Evolutionary conservation across 23 red algal genomes (phyloP).

Genomic region (Cyanidium caldarium): DNA sequence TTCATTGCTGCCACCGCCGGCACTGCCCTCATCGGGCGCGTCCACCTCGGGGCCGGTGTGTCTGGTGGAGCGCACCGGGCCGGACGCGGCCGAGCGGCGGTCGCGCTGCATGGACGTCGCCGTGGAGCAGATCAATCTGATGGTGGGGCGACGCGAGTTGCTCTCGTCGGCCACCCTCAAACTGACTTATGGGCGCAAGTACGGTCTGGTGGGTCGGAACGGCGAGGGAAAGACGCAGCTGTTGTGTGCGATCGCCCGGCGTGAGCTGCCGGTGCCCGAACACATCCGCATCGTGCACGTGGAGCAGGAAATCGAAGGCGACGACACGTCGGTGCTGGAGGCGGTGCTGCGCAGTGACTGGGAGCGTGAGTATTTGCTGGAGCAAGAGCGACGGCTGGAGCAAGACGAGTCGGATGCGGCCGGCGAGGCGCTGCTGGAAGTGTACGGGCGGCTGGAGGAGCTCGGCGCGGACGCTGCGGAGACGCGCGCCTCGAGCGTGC

Average conservation of each 20-base stretch:
- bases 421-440: slow-evolving; percentile 34
- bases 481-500: slow-evolving; percentile 71
- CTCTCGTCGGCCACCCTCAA: slow-evolving; percentile 29
- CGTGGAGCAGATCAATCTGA: slow-evolving; percentile 41
- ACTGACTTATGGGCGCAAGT: slow-evolving; percentile 59
- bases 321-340: slow-evolving; percentile 58
- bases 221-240: slow-evolving; percentile 82
- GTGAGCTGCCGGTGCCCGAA: slow-evolving; percentile 70
- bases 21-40: background rate
- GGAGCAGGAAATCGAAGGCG: slow-evolving; percentile 58
- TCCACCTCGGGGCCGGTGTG: no score
- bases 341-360: slow-evolving; percentile 57
- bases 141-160: slow-evolving; percentile 9
- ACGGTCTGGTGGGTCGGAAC: slow-evolving; percentile 82
- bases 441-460: slow-evolving; percentile 71
- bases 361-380: slow-evolving; percentile 36
- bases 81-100: slow-evolving; percentile 29
- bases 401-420: slow-evolving; percentile 16
- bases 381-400: slow-evolving; percentile 42
- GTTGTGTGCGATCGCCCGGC: slow-evolving; percentile 40
- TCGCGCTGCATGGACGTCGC: slow-evolving; percentile 62
- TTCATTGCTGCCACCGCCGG: background rate
- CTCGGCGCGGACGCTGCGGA: slow-evolving; percentile 57
- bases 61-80: slow-evolving; percentile 19
- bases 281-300: slow-evolving; percentile 67